Percentiles rank a stretch among this genome's conserved stretches.
phyloP scores from a whole-genome alignment of 192 early-diverging fungal genomes.

The Coemansia sp. region DNA sequence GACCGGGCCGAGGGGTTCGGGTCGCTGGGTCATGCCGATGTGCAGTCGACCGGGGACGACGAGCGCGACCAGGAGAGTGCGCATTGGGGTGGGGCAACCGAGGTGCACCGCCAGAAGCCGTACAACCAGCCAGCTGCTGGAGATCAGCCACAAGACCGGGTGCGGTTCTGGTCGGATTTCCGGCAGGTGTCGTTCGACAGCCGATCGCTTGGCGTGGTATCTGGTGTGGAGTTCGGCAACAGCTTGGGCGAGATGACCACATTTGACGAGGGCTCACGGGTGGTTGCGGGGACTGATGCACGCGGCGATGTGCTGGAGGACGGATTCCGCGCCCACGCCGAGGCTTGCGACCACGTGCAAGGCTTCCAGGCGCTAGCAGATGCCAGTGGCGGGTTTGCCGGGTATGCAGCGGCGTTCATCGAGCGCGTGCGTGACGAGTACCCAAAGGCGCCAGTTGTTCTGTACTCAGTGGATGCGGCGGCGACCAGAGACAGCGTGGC shows the following conservation, averaged over 20 bases:
- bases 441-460: constrained; percentile 62
- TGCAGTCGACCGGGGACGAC: constrained; percentile 17
- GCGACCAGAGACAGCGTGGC: constrained; percentile 2
- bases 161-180: constrained; percentile 76
- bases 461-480: constrained; percentile 54
- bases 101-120: constrained; percentile 32
- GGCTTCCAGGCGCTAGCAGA: constrained; percentile 73
- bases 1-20: constrained; percentile 71
- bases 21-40: constrained; percentile 12
- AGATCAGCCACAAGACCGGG: constrained; percentile 6
- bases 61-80: constrained; percentile 13
- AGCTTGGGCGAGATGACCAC: constrained; percentile 57
- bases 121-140: neutral
- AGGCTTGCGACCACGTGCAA: constrained; percentile 53
- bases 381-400: constrained; percentile 69
- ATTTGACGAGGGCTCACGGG: constrained; percentile 58
- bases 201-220: constrained; percentile 57
- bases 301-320: constrained; percentile 40
- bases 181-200: constrained; percentile 74
- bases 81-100: constrained; percentile 31
- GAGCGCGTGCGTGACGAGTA: constrained; percentile 68
- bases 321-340: constrained; percentile 30
- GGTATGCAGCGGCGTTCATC: constrained; percentile 61
- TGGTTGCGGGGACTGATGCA: constrained; percentile 34
- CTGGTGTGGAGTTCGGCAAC: constrained; percentile 59